These are phyloP conservation scores for Halophytophthora batemanensis DNA, from an alignment of 352 stramenopile species.

Conservation along the genomic window DNA sequence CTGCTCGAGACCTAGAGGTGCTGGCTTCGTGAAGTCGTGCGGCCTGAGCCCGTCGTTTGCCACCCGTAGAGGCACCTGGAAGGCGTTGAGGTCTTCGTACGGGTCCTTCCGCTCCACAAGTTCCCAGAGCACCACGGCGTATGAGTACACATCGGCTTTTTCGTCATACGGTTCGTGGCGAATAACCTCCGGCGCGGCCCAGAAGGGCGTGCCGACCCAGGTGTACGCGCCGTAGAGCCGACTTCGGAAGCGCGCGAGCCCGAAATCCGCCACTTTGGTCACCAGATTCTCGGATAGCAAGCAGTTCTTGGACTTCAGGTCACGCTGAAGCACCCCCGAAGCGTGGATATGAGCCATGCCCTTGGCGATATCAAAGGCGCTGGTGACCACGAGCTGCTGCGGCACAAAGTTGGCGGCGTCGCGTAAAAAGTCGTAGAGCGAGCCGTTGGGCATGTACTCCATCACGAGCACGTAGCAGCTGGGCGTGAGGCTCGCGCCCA, in stretches of 20 bases:
- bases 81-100: conserved; percentile 71
- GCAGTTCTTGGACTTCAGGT: conserved; percentile 82
- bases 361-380: conserved; percentile 56
- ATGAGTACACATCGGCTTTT: conserved; percentile 81
- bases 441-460: conserved; percentile 85
- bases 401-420: conserved; percentile 76
- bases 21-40: conserved; percentile 37
- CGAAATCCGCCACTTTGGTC: conserved; percentile 76
- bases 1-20: conserved; percentile 57
- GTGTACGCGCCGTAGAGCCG: conserved; percentile 49
- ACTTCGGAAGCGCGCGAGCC: conserved; percentile 52
- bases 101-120: conserved; percentile 69
- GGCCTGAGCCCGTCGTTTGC: conserved; percentile 68
- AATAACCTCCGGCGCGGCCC: conserved; percentile 74
- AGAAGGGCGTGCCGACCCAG: conserved; percentile 78
- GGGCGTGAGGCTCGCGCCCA: conserved; percentile 70
- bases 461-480: conserved; percentile 82
- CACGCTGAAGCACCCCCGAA: conserved; percentile 55
- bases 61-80: conserved; percentile 69
- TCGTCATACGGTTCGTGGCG: conserved; percentile 73
- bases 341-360: conserved; percentile 69
- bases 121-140: conserved; percentile 71
- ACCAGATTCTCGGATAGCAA: conserved; percentile 74
- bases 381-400: conserved; percentile 52
- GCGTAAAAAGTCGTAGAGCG: conserved; percentile 77